Percentiles rank a stretch among this genome's conserved stretches.
These are phyloP conservation scores for Macrotyloma uniflorum DNA, from an alignment of 306 rosid genomes.

Conservation along the genomic window DNA sequence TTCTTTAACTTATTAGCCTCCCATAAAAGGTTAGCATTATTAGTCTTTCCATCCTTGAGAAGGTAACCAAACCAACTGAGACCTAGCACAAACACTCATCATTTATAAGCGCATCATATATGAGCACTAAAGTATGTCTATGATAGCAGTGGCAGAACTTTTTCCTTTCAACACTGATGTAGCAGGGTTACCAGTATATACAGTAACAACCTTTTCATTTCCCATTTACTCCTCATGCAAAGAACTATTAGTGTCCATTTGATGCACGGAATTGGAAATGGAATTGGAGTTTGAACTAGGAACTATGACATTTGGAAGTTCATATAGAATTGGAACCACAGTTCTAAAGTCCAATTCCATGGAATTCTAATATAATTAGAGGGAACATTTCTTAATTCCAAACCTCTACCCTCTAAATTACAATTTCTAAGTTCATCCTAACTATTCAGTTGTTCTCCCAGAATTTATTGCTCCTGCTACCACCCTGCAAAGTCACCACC, in stretches of 20 bases:
- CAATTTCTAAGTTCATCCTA: neutral
- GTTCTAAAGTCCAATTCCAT: neutral
- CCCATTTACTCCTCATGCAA: conserved; percentile 20
- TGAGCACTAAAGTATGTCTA: neutral
- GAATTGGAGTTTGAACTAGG: neutral
- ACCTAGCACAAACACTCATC: conserved; percentile 7
- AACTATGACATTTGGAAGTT: neutral
- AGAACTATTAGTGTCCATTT: neutral
- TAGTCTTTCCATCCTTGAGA: conserved; percentile 13
- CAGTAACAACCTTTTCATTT: neutral
- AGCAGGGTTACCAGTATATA: neutral
- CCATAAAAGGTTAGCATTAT: neutral
- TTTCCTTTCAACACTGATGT: neutral
- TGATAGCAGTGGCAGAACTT: neutral
- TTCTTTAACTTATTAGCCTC: conserved; percentile 16
- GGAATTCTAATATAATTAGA: neutral
- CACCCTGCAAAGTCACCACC: neutral
- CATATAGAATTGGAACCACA: neutral
- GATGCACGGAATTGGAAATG: neutral
- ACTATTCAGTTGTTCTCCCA: neutral
- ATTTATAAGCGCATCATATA: neutral
- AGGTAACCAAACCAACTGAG: conserved; percentile 7
- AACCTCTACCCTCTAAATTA: neutral
- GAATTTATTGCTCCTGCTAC: neutral
- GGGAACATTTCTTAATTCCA: neutral